These are phyloP conservation scores for Chionographis japonica DNA, from an alignment of 106 monocot genomes.

Conservation along the genomic window DNA sequence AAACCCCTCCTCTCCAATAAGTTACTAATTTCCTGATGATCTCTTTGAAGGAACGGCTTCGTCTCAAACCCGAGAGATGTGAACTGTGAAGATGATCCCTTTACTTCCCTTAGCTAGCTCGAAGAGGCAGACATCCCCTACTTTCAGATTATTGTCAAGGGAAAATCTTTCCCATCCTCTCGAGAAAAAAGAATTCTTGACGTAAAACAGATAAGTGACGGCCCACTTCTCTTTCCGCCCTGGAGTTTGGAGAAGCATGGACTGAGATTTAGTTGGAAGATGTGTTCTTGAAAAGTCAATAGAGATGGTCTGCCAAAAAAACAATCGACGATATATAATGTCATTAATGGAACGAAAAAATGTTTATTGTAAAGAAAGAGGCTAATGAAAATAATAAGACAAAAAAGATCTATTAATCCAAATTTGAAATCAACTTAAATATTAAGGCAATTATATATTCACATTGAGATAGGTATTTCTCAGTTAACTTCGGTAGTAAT, in stretches of 20 bases:
- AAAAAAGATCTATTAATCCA: too few relatives aligned
- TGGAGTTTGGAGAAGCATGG: slow-evolving; percentile 9
- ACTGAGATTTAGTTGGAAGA: slow-evolving; percentile 1
- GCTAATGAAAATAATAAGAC: not conserved
- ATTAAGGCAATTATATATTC: too few relatives aligned
- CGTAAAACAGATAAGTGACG: not conserved
- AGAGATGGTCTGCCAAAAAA: slow-evolving; percentile 7
- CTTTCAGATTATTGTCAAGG: slow-evolving; percentile 16
- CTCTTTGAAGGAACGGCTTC: too few relatives aligned
- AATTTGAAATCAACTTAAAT: too few relatives aligned
- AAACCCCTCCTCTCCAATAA: too few relatives aligned
- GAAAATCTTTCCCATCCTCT: slow-evolving; percentile 16
- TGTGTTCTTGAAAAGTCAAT: slow-evolving; percentile 4
- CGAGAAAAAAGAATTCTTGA: not conserved
- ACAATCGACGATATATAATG: too few relatives aligned
- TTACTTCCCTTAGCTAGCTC: slow-evolving; percentile 3
- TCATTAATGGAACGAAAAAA: too few relatives aligned
- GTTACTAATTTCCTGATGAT: too few relatives aligned
- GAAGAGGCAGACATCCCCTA: slow-evolving; percentile 26
- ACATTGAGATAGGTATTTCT: too few relatives aligned
- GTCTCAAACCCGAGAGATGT: slow-evolving; percentile 1
- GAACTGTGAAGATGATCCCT: slow-evolving; percentile 7
- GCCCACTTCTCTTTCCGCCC: slow-evolving; percentile 6
- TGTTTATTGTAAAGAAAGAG: not conserved
- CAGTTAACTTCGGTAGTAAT: too few relatives aligned